Evolutionary conservation across 75 land plant genomes (phyloP), one percentile per base, ranked within the genome.

Genomic region (Gnetum montanum): DNA sequence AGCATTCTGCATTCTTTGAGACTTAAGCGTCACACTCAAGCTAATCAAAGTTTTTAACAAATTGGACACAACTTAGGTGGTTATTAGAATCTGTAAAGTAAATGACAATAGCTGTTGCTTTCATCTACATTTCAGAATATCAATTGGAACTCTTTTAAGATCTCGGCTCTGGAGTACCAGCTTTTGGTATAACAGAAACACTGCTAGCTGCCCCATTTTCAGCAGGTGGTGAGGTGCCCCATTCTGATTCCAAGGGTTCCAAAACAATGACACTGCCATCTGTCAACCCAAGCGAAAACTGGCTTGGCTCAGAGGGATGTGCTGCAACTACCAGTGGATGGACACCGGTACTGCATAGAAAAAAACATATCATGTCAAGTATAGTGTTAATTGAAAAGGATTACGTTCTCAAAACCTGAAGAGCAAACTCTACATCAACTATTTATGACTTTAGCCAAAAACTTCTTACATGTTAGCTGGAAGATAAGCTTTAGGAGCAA

Each of bases 241-340:
- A 80, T 44, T 79, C 79, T 22, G 75, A 61, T 49, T 76, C 80
- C 25, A 60, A 40, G 2, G 83, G 83, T 43, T 80, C 83, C 11
- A 80, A 19, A n/a, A 80, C 68, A 26, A 50, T 27, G 24, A 80
- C 83, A 29, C 68, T 16, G 18, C 83, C 80, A 46, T 80, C 75
- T 18, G 66, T 63, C 22, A 79, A 49, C 22, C 82, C 82, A 34
- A 79, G 28, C 3, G 82, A 74, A 44, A 79, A 70, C 43, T 76
- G 82, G 25, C 67, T 75, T 12, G 70, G 70, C 31, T 79, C 75
- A 1, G 67, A 48, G 7, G 83, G 83, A 76, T 80, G 83, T 10
- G 75, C 75, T 3, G 83, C 80, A 31, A 80, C 57, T 0, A 68
- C 79, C 27, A 71, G 61, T 15, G 83, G 80, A 38, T 76, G 64